These are phyloP conservation scores for Stephanodiscus minutulus DNA, from an alignment of 108 stramenopile species.

Conservation along the genomic window DNA sequence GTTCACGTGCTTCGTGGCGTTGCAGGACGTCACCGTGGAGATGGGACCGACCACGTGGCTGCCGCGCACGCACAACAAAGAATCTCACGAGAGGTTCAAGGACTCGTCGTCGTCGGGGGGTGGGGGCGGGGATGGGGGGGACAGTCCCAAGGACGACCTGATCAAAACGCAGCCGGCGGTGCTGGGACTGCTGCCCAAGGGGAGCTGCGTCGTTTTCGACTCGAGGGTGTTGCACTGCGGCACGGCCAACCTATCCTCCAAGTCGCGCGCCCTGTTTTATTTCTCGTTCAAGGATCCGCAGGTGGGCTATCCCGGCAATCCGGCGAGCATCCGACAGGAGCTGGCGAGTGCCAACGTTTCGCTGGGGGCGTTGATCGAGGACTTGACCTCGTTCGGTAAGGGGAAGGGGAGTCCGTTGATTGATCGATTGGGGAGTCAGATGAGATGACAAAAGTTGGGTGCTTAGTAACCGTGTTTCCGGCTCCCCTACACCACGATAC, in stretches of 20 bases:
- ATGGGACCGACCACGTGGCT: slow-evolving; percentile 89
- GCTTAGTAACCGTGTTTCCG: neutral
- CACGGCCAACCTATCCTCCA: slow-evolving; percentile 60
- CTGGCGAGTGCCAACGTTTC: slow-evolving; percentile 26
- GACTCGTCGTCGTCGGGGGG: slow-evolving; percentile 34
- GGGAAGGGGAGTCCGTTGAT: slow-evolving; percentile 40
- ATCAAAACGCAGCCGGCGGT: slow-evolving; percentile 52
- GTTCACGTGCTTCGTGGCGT: slow-evolving; percentile 79
- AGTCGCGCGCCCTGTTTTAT: slow-evolving; percentile 76
- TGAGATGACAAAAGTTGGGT: slow-evolving; percentile 9
- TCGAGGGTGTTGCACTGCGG: slow-evolving; percentile 78
- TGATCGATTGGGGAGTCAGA: slow-evolving; percentile 31
- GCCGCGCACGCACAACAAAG: slow-evolving; percentile 62
- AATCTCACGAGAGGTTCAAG: slow-evolving; percentile 61
- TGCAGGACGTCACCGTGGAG: slow-evolving; percentile 72
- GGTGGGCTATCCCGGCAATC: slow-evolving; percentile 72
- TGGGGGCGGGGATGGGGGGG: slow-evolving; percentile 29
- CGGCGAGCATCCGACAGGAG: slow-evolving; percentile 69
- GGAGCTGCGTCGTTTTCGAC: slow-evolving; percentile 80
- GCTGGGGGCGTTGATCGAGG: slow-evolving; percentile 29
- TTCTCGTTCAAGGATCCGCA: slow-evolving; percentile 68
- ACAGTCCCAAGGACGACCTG: slow-evolving; percentile 66
- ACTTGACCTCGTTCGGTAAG: slow-evolving; percentile 27
- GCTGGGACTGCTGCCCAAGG: slow-evolving; percentile 72
- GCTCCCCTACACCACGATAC: too few relatives aligned